Percentiles rank a stretch among this genome's conserved stretches.
Conservation (phyloP, 495 filamentous ascomycete species). For the Paragyromitra xinjiangensis region DNA sequence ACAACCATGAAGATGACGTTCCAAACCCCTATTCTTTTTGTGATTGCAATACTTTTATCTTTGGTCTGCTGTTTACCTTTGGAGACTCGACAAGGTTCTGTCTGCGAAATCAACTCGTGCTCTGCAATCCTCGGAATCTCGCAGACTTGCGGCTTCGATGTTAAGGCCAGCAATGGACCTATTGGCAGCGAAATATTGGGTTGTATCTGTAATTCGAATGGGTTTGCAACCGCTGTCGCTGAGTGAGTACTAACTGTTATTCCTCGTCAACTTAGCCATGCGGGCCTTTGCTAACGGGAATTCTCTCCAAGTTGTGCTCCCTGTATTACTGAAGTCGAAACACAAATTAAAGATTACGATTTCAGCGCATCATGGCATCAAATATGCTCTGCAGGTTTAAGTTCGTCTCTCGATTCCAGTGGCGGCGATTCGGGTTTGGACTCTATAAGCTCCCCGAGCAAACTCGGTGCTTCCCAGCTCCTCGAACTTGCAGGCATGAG, state of each 20-base stretch:
- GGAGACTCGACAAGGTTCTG: neutral
- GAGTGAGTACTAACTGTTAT: neutral
- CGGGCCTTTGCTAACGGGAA: neutral
- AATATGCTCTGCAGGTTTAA: neutral
- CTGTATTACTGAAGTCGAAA: neutral
- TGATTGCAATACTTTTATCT: neutral
- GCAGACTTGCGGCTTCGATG: neutral
- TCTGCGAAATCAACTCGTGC: conserved; percentile 1
- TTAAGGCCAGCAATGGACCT: neutral
- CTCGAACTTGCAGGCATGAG: neutral
- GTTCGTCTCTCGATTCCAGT: neutral
- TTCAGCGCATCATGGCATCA: neutral
- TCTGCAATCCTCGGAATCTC: neutral
- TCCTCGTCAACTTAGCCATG: neutral
- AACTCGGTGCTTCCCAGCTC: neutral
- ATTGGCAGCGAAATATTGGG: neutral
- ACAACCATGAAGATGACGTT: neutral
- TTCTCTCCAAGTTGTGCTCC: neutral
- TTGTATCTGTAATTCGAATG: conserved; percentile 11
- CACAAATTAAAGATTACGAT: neutral
- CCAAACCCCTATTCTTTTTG: neutral
- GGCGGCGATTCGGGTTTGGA: neutral
- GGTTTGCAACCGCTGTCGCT: neutral
- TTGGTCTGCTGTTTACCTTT: neutral
- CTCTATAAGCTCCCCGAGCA: neutral